These are phyloP conservation scores for Nyssa sinensis DNA, from an alignment of 148 eudicot genomes.

Conservation along the genomic window DNA sequence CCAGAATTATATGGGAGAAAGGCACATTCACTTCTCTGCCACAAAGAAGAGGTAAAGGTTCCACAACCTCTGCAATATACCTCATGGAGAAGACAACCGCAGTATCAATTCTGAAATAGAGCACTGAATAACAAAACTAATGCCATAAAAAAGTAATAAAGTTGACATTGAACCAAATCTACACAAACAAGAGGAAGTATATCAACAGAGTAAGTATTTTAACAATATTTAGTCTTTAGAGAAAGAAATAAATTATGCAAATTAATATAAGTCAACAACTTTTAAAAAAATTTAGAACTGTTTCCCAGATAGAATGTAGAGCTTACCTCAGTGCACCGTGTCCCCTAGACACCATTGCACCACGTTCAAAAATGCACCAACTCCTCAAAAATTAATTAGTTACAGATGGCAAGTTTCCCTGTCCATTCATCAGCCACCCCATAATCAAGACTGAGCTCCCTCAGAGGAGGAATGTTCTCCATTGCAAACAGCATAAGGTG, in stretches of 20 bases:
- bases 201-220: neutral
- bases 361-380: neutral
- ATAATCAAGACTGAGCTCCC: conserved; percentile 90
- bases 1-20: neutral
- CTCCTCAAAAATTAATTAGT: conserved; percentile 26
- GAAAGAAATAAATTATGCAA: neutral
- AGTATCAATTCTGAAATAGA: neutral
- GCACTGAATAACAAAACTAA: neutral
- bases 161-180: neutral
- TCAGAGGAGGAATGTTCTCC: conserved; percentile 92
- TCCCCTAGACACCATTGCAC: conserved; percentile 7
- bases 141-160: neutral
- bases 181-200: neutral
- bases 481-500: conserved; percentile 86
- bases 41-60: neutral
- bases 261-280: neutral
- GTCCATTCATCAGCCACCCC: conserved; percentile 77
- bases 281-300: neutral
- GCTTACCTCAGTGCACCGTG: conserved; percentile 17
- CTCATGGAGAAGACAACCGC: neutral
- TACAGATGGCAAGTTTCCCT: conserved; percentile 74
- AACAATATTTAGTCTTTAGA: neutral
- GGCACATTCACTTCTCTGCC: neutral
- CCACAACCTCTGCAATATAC: neutral
- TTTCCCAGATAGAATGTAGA: neutral